Evolutionary conservation across 495 filamentous ascomycete species (phyloP).

Genomic region (Umbilicaria muhlenbergii): DNA sequence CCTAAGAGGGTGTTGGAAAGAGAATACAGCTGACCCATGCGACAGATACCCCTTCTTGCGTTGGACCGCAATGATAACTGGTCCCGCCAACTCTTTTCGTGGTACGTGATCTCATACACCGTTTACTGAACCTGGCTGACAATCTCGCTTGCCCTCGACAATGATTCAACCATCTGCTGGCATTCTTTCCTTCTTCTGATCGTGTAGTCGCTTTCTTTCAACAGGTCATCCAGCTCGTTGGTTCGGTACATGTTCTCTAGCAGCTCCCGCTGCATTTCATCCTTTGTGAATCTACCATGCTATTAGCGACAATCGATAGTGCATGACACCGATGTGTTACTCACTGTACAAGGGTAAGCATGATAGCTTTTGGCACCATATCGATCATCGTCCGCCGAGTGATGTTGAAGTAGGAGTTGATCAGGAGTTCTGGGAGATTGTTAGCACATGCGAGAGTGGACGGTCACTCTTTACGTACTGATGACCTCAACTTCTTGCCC

Average conservation of each 20-base stretch:
- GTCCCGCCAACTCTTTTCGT: too few relatives aligned
- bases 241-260: constrained; percentile 96
- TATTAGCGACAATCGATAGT: neutral
- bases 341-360: constrained; percentile 90
- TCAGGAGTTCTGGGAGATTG: constrained; percentile 58
- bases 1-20: too few relatives aligned
- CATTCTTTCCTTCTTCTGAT: constrained; percentile 92
- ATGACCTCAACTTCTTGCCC: constrained; percentile 94
- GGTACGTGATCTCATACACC: neutral
- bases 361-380: constrained; percentile 99
- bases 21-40: too few relatives aligned
- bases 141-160: constrained; percentile 82
- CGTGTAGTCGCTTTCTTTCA: constrained; percentile 98
- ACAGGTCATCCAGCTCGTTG: constrained; percentile 75
- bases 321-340: constrained; percentile 16
- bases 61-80: too few relatives aligned
- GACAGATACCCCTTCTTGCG: too few relatives aligned
- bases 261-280: constrained; percentile 96
- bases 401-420: constrained; percentile 95
- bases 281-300: constrained; percentile 63
- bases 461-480: constrained; percentile 46
- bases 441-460: constrained; percentile 5
- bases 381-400: constrained; percentile 97
- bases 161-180: constrained; percentile 94
- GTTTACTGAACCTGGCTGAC: constrained; percentile 85